Evolutionary conservation across 2,329 filamentous ascomycete species (phyloP).

Genomic region (Xylariaceae sp.): DNA sequence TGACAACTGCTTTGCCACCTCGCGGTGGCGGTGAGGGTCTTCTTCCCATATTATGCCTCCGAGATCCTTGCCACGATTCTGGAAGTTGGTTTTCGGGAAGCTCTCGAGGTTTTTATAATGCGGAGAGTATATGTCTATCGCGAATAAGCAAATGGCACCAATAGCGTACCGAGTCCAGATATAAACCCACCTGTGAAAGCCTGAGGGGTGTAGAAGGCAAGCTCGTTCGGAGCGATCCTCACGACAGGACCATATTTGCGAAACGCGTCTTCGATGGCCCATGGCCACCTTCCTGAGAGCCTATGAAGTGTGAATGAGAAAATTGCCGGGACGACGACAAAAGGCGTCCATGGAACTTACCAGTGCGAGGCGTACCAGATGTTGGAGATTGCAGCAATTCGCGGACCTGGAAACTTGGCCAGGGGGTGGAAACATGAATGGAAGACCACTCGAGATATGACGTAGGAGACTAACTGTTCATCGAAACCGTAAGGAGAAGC

Average conservation of each 20-base stretch:
- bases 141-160: too few species aligned
- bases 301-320: not conserved
- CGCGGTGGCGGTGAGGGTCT: conserved; percentile 20
- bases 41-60: conserved; percentile 21
- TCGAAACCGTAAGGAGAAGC: too few species aligned
- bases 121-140: conserved; percentile 3
- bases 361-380: not conserved
- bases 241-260: conserved; percentile 6
- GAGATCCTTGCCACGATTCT: not conserved
- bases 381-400: conserved; percentile 1
- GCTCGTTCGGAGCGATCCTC: conserved; percentile 8
- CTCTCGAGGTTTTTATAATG: not conserved
- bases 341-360: not conserved
- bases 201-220: conserved; percentile 7
- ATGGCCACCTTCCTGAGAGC: conserved; percentile 8
- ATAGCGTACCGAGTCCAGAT: not conserved
- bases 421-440: conserved; percentile 1
- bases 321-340: not conserved
- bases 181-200: not conserved
- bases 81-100: conserved; percentile 2
- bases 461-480: too few species aligned
- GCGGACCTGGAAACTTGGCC: not conserved
- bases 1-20: conserved; percentile 19
- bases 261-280: not conserved
- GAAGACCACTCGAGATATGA: too few species aligned